Evolutionary conservation across 2,329 filamentous ascomycete species (phyloP).

Genomic region (Penicillium griseofulvum): DNA sequence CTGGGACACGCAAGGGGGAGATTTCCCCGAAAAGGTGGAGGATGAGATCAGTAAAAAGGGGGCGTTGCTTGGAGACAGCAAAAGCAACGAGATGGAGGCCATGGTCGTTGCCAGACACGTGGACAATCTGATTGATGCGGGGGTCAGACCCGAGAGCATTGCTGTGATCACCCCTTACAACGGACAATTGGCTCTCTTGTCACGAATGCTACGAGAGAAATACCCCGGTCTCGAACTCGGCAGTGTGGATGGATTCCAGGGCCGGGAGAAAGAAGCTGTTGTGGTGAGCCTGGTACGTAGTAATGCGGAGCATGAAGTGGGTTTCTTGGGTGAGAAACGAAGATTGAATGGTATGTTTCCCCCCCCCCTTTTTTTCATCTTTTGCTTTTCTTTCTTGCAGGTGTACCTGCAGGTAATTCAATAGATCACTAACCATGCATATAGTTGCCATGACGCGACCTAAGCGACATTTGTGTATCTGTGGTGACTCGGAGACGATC

Average conservation of each 20-base stretch:
- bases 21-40: conserved; percentile 80
- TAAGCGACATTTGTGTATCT: conserved; percentile 81
- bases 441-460: conserved; percentile 95
- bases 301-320: conserved; percentile 81
- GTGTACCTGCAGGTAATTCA: background rate
- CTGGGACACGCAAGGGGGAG: conserved; percentile 92
- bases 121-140: conserved; percentile 69
- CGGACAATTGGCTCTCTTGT: conserved; percentile 79
- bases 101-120: conserved; percentile 77
- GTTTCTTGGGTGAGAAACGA: conserved; percentile 88
- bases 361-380: conserved; percentile 6
- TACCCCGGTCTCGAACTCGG: conserved; percentile 90
- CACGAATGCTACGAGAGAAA: conserved; percentile 70
- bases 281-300: conserved; percentile 92
- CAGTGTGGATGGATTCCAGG: conserved; percentile 95
- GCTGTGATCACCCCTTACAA: conserved; percentile 96
- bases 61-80: conserved; percentile 67
- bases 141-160: conserved; percentile 78
- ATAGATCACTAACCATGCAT: conserved; percentile 14
- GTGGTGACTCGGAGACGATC: conserved; percentile 93
- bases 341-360: conserved; percentile 74
- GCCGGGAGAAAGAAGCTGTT: conserved; percentile 93
- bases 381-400: too few species aligned
- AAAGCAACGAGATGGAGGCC: conserved; percentile 90
- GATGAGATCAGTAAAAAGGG: conserved; percentile 59